Evolutionary conservation across 1,284 basidiomycete genomes (phyloP), one percentile per base, ranked within the genome.

Genomic region (Fistulinella cinereoalba): DNA sequence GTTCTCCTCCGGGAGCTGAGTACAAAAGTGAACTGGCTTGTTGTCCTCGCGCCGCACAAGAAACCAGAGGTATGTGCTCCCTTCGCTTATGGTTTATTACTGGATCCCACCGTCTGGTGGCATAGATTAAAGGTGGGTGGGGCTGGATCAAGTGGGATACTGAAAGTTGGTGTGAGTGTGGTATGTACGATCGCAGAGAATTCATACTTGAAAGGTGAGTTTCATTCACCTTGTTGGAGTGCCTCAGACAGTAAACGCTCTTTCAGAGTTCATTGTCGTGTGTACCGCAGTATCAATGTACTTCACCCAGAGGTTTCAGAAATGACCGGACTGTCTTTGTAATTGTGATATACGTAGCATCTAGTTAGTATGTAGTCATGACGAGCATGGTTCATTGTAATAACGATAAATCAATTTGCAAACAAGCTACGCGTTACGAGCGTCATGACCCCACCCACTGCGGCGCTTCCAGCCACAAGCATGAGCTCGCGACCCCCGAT

Each of bases 41-140:
- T 85, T 24, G 72, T 88, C 15, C 65, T 86, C 19, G 83, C 84
- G 1, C 85, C 85, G 12, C 85, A 88, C 62, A 87, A 88, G 62
- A 85, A 81, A 56, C 85, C 85, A 16, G 83, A 86, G 67, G 83
- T 83, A 54, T 28, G 56, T 46, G n/a, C 33, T 19, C 18, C 23
- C 15, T 31, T 39, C 11, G 19, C 32, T 41, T n/a, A 24, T 45
- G 1, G 5, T 19, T 16, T 10, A 7, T 4, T 8, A 19, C 15
- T n/a, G 4, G 33, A 19, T 18, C 15, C 13, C 49, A 8, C 4
- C 10, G 7, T 13, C 33, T 34, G 21, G 13, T 24, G 4, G 19
- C 6, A 5, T 42, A 86, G 83, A 81, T 88, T 54, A 87, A 86
- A 63, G 75, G 79, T 12, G 80, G 81, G 0, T 88, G 84, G 84